Percentiles rank a stretch among this genome's conserved stretches.
These are phyloP conservation scores for Vigna nakashimae DNA, from an alignment of 306 rosid species.

Conservation along the genomic window DNA sequence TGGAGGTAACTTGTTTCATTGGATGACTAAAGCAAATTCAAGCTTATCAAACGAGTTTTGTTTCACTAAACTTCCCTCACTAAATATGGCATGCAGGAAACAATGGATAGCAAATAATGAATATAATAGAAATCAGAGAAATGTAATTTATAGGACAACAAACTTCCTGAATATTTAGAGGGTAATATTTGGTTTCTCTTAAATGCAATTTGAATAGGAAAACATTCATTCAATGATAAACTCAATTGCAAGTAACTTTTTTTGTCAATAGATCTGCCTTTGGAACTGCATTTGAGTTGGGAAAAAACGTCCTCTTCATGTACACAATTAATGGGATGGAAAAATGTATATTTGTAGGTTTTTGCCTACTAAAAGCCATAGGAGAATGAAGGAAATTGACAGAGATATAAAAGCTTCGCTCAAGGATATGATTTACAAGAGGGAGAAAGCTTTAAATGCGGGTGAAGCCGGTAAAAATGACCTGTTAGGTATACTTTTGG, in stretches of 20 bases:
- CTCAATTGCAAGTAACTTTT: neutral
- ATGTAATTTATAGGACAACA: neutral
- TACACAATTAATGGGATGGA: neutral
- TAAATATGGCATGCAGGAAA: neutral
- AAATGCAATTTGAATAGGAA: neutral
- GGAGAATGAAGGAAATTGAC: constrained; percentile 48
- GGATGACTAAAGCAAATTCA: neutral
- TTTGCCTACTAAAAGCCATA: constrained; percentile 47
- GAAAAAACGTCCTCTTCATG: neutral
- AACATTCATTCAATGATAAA: neutral
- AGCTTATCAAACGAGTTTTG: neutral
- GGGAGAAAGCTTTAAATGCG: constrained; percentile 43
- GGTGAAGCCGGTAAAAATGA: constrained; percentile 50
- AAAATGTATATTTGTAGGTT: constrained; percentile 46
- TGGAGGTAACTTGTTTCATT: constrained; percentile 49
- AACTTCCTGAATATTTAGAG: neutral
- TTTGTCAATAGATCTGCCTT: too few relatives aligned
- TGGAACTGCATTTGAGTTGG: neutral
- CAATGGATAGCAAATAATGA: neutral
- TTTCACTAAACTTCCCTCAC: neutral
- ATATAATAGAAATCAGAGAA: neutral
- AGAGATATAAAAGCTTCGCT: constrained; percentile 45
- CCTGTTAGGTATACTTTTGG: constrained; percentile 52
- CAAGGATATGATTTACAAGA: constrained; percentile 49
- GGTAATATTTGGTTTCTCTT: neutral